Evolutionary conservation across 768 basidiomycete genomes (phyloP), one percentile per base, ranked within the genome.

Genomic region (Rickenella mellea): DNA sequence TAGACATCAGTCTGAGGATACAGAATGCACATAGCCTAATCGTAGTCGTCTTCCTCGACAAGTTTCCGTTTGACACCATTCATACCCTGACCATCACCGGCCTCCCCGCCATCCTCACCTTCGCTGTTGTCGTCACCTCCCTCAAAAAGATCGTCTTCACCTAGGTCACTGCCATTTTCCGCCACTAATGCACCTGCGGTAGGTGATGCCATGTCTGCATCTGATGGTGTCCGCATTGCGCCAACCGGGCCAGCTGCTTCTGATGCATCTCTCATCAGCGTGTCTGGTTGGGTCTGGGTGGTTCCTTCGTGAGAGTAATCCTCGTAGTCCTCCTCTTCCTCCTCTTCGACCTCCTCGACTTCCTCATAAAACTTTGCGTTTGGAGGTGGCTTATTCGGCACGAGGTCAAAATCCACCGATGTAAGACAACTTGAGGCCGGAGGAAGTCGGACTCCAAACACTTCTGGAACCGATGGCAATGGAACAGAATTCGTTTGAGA

Each of bases 31-130:
- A 17, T 10, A 24, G 31, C 35, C 57, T 64, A 85, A 56, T 89
- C 86, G 48, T 90, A 90, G 53, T 90, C 87, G 48, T 90, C 86
- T 52, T 88, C 87, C 55, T 90, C 87, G 2, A 87, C 80, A 37
- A 89, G 62, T 58, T 88, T 87, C 29, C 87, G 70, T 56, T 85
- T 87, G 39, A 77, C 66, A 19, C 82, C 85, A 45, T 80, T 80
- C 9, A 69, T 53, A n/a, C 71, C 66, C 6, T 63, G 65, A 19
- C 61, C 51, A 80, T 74, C 3, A 84, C 76, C 47, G 12, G 87
- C 83, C 49, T 86, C 84, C 84, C 87, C 87, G 2, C 68, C 79
- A 43, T 88, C 87, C 45, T 72, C 73, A 17, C 58, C 74, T 12
- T 80, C 80, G 41, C 79, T 79, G 28, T 80, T 80, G 11, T 81